Conservation (phyloP, 257 asterid species). For the Apocynum venetum region DNA sequence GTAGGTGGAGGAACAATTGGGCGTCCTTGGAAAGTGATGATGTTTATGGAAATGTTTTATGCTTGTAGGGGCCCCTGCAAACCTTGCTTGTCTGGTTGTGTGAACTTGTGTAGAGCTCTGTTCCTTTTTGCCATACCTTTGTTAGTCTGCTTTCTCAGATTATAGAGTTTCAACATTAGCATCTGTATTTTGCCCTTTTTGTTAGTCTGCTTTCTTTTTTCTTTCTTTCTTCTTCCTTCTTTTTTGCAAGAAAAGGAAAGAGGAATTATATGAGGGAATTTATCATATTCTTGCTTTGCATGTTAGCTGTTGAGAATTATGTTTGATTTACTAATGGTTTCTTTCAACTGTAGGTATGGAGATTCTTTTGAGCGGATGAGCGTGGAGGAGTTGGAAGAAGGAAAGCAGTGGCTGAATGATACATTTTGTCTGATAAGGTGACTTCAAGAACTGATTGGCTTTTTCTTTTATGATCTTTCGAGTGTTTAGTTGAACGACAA, state of each 20-base stretch:
- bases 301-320: neutral
- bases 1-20: too few relatives aligned
- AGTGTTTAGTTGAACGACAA: neutral
- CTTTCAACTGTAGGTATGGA: constrained; percentile 52
- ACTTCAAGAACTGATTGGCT: constrained; percentile 2
- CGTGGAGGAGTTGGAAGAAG: constrained; percentile 68
- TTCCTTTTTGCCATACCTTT: too few relatives aligned
- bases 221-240: neutral
- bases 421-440: constrained; percentile 83
- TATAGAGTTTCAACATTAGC: too few relatives aligned
- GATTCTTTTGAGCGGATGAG: constrained; percentile 62
- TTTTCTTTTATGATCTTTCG: neutral
- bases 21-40: too few relatives aligned
- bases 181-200: too few relatives aligned
- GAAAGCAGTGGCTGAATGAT: constrained; percentile 88
- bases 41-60: too few relatives aligned
- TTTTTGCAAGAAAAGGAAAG: neutral
- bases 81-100: too few relatives aligned
- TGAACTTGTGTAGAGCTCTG: too few relatives aligned
- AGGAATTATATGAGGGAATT: neutral
- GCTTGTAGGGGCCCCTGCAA: too few relatives aligned
- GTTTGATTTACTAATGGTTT: constrained; percentile 7
- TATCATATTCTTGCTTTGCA: neutral
- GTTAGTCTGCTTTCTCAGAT: too few relatives aligned
- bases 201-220: too few relatives aligned